Conservation (phyloP, 2,329 filamentous ascomycete species). For the Penicillium sp. region DNA sequence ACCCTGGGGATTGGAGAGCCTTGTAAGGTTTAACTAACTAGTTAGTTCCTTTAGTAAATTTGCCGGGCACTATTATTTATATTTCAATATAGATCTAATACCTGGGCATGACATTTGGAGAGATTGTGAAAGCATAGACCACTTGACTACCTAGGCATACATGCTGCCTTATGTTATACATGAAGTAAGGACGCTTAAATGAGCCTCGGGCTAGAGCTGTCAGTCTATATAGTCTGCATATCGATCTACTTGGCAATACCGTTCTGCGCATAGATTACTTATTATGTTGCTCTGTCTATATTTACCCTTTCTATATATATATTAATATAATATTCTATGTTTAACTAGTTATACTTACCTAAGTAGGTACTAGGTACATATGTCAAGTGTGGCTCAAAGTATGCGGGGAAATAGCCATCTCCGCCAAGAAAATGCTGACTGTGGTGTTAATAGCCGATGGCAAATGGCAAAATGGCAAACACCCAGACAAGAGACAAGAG, state of each 20-base stretch:
- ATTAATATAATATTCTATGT: too few relatives aligned
- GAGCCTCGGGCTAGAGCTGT: neutral
- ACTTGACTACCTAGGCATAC: neutral
- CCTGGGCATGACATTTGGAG: neutral
- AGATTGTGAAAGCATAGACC: neutral
- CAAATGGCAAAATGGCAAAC: neutral
- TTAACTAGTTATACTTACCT: too few relatives aligned
- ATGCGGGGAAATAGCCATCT: slow-evolving; percentile 2
- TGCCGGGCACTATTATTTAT: neutral
- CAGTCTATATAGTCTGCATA: neutral
- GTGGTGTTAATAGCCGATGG: slow-evolving; percentile 9
- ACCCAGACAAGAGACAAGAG: neutral
- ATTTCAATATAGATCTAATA: neutral
- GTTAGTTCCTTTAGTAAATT: neutral
- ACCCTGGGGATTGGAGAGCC: too few relatives aligned
- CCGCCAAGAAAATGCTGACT: slow-evolving; percentile 6
- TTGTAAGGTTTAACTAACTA: too few relatives aligned
- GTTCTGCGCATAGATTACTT: neutral
- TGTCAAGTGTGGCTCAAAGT: too few relatives aligned
- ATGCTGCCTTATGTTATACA: neutral
- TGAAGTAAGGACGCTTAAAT: neutral
- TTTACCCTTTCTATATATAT: too few relatives aligned
- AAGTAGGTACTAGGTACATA: too few relatives aligned
- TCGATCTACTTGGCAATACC: neutral
- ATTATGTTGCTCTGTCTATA: too few relatives aligned